Percentiles rank a stretch among this genome's conserved stretches.
These are phyloP conservation scores for Penicillium sp. DNA, from an alignment of 2,329 filamentous ascomycete genomes.

Conservation along the genomic window DNA sequence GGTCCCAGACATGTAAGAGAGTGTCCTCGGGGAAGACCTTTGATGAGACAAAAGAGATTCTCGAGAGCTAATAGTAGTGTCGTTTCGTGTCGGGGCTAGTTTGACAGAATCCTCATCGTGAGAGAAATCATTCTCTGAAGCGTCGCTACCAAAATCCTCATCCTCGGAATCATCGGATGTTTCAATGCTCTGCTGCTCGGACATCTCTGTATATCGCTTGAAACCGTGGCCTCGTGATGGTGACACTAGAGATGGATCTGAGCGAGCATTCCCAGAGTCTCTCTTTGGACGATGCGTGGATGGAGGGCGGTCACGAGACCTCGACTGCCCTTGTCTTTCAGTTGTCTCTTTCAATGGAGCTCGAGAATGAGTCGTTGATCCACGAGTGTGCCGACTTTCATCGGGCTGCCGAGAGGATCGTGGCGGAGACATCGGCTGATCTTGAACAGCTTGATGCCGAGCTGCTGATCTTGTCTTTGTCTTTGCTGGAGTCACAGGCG, in stretches of 20 bases:
- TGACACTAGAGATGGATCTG: not conserved
- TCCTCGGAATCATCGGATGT: not conserved
- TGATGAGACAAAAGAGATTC: not conserved
- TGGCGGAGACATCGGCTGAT: slow-evolving; percentile 1
- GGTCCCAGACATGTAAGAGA: not conserved
- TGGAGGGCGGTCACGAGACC: not conserved
- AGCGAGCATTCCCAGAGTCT: not conserved
- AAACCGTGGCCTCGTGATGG: not conserved
- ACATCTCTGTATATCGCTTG: no score
- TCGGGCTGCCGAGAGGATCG: not conserved
- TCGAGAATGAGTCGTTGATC: not conserved
- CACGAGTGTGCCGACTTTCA: not conserved
- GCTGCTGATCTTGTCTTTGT: not conserved
- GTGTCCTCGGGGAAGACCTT: not conserved
- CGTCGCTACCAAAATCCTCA: not conserved
- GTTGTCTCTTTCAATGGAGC: not conserved
- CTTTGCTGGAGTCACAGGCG: not conserved
- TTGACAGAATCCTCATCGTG: not conserved
- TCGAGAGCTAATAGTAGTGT: not conserved
- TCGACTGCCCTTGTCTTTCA: not conserved
- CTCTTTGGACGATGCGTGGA: not conserved
- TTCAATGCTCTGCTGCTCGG: not conserved
- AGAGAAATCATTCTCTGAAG: not conserved
- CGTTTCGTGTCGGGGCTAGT: not conserved
- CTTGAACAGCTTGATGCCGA: not conserved